phyloP scores from a whole-genome alignment of 306 rosid genomes.

The Prunus mira region DNA sequence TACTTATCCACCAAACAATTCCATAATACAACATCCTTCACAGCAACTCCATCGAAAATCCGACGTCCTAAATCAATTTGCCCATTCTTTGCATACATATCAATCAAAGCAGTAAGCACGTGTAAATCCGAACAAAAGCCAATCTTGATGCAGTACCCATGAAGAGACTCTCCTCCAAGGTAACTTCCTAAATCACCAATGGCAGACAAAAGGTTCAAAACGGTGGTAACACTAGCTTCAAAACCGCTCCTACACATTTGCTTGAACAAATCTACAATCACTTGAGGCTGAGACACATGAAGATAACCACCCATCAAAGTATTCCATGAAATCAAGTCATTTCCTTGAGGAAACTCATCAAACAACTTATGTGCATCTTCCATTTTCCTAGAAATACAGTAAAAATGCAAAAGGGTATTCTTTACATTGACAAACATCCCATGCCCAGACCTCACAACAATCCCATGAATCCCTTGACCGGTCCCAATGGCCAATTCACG shows the following conservation, averaged over 20 bases:
- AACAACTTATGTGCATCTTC: conserved; percentile 55
- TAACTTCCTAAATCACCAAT: conserved; percentile 36
- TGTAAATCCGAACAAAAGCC: conserved; percentile 39
- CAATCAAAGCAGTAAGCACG: conserved; percentile 56
- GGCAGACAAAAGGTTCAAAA: conserved; percentile 52
- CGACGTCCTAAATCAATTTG: conserved; percentile 26
- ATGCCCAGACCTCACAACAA: conserved; percentile 52
- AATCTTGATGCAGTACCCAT: conserved; percentile 45
- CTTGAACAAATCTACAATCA: conserved; percentile 44
- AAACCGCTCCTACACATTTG: conserved; percentile 42
- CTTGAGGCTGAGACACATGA: conserved; percentile 36
- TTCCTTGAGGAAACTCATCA: conserved; percentile 48
- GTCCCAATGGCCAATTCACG: conserved; percentile 34
- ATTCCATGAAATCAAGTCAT: conserved; percentile 66
- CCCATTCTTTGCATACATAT: conserved; percentile 52
- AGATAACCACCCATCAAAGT: conserved; percentile 64
- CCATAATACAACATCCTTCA: conserved; percentile 65
- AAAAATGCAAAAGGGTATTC: conserved; percentile 55
- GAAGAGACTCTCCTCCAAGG: conserved; percentile 41
- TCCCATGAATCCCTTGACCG: conserved; percentile 64
- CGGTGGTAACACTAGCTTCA: conserved; percentile 39
- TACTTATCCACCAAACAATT: conserved; percentile 60
- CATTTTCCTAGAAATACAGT: conserved; percentile 44
- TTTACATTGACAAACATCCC: conserved; percentile 41
- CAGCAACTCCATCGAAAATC: conserved; percentile 42